Evolutionary conservation across 208 protist genomes (phyloP).

Genomic region (Crithidia brevicula): DNA sequence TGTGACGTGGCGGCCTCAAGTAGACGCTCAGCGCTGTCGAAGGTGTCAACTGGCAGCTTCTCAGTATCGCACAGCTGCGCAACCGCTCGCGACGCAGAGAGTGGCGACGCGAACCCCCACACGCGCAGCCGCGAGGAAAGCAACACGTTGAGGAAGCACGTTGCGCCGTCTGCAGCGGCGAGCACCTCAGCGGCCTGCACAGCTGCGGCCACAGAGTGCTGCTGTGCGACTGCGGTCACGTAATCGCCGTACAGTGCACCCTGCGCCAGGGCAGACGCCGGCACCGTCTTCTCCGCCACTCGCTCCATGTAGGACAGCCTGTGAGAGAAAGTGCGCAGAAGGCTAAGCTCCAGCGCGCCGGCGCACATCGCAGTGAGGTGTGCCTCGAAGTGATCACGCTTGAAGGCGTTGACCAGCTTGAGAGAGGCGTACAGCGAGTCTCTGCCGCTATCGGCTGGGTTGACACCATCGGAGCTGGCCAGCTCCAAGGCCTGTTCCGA

Average conservation of each 20-base stretch:
- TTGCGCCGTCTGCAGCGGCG: conserved; percentile 4
- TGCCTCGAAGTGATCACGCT: conserved; percentile 30
- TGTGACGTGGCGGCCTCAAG: conserved; percentile 1
- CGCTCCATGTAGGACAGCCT: conserved; percentile 48
- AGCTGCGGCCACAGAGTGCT: conserved; percentile 39
- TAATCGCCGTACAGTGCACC: conserved; percentile 56
- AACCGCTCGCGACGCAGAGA: background rate
- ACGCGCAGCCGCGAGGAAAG: conserved; percentile 19
- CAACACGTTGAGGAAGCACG: conserved; percentile 42
- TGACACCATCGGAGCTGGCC: conserved; percentile 25
- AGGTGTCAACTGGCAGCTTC: conserved; percentile 29
- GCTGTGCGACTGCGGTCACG: conserved; percentile 32
- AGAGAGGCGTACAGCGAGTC: conserved; percentile 48
- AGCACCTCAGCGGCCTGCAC: conserved; percentile 30
- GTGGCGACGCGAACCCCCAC: conserved; percentile 5
- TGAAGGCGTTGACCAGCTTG: conserved; percentile 34
- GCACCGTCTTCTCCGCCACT: conserved; percentile 52
- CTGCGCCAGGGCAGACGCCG: conserved; percentile 38
- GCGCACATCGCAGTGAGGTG: conserved; percentile 43
- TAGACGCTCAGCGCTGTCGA: conserved; percentile 26
- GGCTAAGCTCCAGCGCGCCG: conserved; percentile 52
- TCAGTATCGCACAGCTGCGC: conserved; percentile 6
- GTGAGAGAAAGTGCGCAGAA: conserved; percentile 56
- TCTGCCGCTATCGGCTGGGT: conserved; percentile 35
- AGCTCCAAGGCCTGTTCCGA: conserved; percentile 62